Evolutionary conservation across 805 yeast species (phyloP), one percentile per base, ranked within the genome.

Genomic region (Saccharomycopsis javanensis): DNA sequence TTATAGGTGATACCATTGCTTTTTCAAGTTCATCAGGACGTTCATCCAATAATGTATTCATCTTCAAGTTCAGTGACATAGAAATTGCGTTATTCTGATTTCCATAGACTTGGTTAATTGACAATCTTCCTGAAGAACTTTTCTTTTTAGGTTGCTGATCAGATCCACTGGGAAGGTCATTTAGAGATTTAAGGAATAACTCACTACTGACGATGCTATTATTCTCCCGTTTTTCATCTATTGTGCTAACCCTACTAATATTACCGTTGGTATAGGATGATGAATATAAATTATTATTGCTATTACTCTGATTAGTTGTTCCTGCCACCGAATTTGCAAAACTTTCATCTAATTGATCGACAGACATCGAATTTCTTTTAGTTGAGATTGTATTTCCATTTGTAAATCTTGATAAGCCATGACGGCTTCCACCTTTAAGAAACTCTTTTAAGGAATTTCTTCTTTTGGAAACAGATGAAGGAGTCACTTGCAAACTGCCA

Each of bases 361-460:
- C 8, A 4, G 48, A 8, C 23, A 23, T 10, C 28, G 15, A 20
- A 16, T 42, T 42, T 42, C 48, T 20, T 42, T 42, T 42, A 7
- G 35, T 48, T 27, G 51, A 48, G 11, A 1, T 30, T 8, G 8
- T 27, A 10, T 15, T 27, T 25, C 33, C 18, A 48, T 27, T 30
- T 27, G 35, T 28, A 15, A 48, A 48, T 27, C 35, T 48, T 15
- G 35, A 27, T n/a, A 30, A 28, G 11, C 35, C 51, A 10, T 28
- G 51, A 6, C 33, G 51, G 28, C 23, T 52, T 25, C 45, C 42
- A 42, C 54, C 30, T 13, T 53, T 56, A 8, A 56, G 37, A 50
- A 56, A 50, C 10, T 53, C 59, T 33, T 48, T 56, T 11, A 56
- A 46, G n/a, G 56, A 54, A 35, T 57, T 55, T 34, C 57, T 35